Conservation (phyloP, 495 filamentous ascomycete genomes). For the Aspergillus nidulans region DNA sequence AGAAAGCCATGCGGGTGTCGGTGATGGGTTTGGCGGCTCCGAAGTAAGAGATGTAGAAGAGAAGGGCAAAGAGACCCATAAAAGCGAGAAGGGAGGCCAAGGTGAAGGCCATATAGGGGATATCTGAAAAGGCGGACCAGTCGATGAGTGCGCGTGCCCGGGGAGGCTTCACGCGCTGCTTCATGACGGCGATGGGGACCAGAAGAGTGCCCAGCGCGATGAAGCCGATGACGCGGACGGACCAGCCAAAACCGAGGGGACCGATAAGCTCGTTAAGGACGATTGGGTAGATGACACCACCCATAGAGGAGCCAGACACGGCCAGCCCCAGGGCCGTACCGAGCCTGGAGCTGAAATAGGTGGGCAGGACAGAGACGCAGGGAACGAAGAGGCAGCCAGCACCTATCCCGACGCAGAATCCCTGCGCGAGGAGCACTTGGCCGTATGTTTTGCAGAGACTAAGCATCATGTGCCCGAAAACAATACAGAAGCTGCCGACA, state of each 20-base stretch:
- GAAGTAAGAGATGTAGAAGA: constrained; percentile 11
- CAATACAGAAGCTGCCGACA: constrained; percentile 22
- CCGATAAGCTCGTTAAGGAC: constrained; percentile 20
- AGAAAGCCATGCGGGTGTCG: constrained; percentile 20
- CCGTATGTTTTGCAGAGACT: constrained; percentile 30
- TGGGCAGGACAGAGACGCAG: constrained; percentile 28
- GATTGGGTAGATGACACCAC: constrained; percentile 35
- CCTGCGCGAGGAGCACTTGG: constrained; percentile 34
- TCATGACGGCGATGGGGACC: constrained; percentile 31
- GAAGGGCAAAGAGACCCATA: constrained; percentile 5
- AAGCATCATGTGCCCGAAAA: constrained; percentile 43
- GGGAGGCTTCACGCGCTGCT: constrained; percentile 14
- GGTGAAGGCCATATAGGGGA: constrained; percentile 28
- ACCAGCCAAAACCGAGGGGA: constrained; percentile 33
- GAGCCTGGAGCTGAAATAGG: constrained; percentile 31
- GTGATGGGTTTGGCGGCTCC: background rate
- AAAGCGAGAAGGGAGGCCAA: constrained; percentile 14
- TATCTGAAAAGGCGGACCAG: constrained; percentile 24
- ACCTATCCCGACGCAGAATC: constrained; percentile 35
- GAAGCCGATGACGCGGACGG: constrained; percentile 48
- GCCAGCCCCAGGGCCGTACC: constrained; percentile 29
- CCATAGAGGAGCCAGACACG: constrained; percentile 27
- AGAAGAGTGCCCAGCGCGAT: constrained; percentile 40
- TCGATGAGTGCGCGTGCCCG: constrained; percentile 19
- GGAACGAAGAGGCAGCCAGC: constrained; percentile 31